Base-by-base conservation (phyloP, 306 rosid genomes). In the Sechiopsis laciniata region DNA sequence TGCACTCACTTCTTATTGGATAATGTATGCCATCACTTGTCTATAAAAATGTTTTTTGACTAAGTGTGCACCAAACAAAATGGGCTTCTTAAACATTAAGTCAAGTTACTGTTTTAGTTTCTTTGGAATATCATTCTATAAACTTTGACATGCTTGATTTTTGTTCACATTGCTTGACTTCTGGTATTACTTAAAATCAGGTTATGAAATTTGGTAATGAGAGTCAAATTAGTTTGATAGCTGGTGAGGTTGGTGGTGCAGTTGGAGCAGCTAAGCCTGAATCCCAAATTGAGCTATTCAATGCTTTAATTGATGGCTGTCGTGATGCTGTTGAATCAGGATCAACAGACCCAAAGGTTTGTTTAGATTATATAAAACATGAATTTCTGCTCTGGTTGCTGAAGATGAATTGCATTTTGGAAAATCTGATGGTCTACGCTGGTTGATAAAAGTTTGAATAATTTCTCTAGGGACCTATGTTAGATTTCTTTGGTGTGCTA, bases 401-500 rank as follows among this genome's bases (percentile, higher is more conserved):
- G 45, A 56, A 69, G 69, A 22, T 20, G 54, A 45, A 42, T 78
- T 26, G 71, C 45, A 79, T 8, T 73, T 58, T 72, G 32, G 2
- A 55, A 59, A 24, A 61, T 42, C 54, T 19, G 21, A 76, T 77
- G 76, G 64, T 50, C 72, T 71, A 32, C 53, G 42, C 58, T 67
- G 73, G 55, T 40, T 77, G 73, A 73, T 14, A 73, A 37, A 53
- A 75, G 81, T 73, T 7, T 71, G 78, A 77, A 76, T 74, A 83
- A 74, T 66, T 77, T 85, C 75, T 76, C 74, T 73, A 95, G 99
- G 99, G 99, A 24, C 99, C 99, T 20, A 69, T 91, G 90, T 81
- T 95, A 79, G 99, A 95, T 75, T 95, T 91, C 75, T 89, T 89
- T 88, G 99, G 99, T 74, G 97, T 91, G 73, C 88, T 87, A 40